phyloP scores from a whole-genome alignment of 2,329 filamentous ascomycete species.

The Alternaria gansuensis region DNA sequence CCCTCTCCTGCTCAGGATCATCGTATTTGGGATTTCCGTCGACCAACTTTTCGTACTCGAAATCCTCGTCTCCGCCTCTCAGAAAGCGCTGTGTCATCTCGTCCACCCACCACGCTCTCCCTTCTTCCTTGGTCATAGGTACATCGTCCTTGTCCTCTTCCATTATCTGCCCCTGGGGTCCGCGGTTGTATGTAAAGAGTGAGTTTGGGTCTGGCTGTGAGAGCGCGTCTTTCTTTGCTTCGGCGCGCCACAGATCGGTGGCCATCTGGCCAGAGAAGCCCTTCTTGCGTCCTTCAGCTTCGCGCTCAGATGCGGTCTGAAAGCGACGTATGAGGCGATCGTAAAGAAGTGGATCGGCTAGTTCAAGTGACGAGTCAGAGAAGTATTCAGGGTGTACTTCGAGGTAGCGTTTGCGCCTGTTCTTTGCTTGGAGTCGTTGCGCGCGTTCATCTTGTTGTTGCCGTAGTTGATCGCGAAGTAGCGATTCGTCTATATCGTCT shows the following conservation, averaged over 20 bases:
- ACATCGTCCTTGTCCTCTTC: constrained; percentile 67
- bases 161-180: constrained; percentile 64
- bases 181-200: constrained; percentile 61
- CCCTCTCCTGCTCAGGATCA: constrained; percentile 67
- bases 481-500: constrained; percentile 25
- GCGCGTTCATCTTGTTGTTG: constrained; percentile 35
- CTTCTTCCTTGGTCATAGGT: constrained; percentile 70
- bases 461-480: constrained; percentile 23
- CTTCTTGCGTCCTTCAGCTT: constrained; percentile 74
- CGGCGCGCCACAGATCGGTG: constrained; percentile 77
- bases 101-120: constrained; percentile 71
- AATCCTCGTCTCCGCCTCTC: constrained; percentile 76
- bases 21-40: constrained; percentile 79
- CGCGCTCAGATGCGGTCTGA: constrained; percentile 75
- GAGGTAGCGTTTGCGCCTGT: constrained; percentile 80
- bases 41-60: constrained; percentile 73
- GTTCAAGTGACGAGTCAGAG: constrained; percentile 65
- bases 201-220: constrained; percentile 62
- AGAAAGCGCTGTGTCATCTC: constrained; percentile 80
- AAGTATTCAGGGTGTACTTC: constrained; percentile 78
- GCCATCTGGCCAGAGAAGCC: constrained; percentile 83
- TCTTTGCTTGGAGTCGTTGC: constrained; percentile 67
- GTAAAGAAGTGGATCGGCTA: constrained; percentile 80
- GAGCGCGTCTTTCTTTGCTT: constrained; percentile 74
- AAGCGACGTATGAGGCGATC: constrained; percentile 80